Evolutionary conservation across 2,329 filamentous ascomycete species (phyloP).

Genomic region (Fusarium equiseti): DNA sequence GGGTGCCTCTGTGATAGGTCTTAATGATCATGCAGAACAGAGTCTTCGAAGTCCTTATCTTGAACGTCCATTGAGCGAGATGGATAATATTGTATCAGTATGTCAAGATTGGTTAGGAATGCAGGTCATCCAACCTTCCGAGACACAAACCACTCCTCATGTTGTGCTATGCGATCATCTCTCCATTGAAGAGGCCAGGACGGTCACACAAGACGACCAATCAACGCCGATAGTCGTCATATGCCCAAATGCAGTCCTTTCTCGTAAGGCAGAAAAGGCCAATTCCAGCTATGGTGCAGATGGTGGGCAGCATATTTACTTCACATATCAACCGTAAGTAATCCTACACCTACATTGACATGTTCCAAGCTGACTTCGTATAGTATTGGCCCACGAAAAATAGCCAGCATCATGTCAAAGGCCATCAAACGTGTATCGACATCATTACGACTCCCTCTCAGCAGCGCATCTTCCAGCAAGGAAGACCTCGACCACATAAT

Average conservation of each 20-base stretch:
- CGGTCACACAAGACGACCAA: fast-evolving
- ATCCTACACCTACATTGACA: fast-evolving
- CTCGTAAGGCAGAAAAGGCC: background rate
- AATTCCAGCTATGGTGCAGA: fast-evolving
- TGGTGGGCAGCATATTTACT: background rate
- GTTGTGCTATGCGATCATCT: background rate
- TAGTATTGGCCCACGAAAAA: background rate
- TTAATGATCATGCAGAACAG: background rate
- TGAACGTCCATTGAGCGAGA: background rate
- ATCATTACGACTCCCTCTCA: background rate
- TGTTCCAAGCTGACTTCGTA: fast-evolving
- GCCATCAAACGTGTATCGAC: background rate
- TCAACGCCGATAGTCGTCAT: background rate
- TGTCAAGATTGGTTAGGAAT: background rate
- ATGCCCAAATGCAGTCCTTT: background rate
- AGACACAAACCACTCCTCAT: fast-evolving
- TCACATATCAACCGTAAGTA: constrained; percentile 2
- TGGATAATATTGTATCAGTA: background rate
- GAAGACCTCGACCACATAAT: background rate
- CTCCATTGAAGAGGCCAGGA: fast-evolving
- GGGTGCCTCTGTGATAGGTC: fast-evolving
- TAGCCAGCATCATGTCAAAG: background rate
- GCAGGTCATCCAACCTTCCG: background rate
- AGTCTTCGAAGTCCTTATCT: background rate
- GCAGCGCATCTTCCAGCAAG: background rate